Evolutionary conservation across 441 rosid species (phyloP).

Genomic region (Adansonia gregorii): DNA sequence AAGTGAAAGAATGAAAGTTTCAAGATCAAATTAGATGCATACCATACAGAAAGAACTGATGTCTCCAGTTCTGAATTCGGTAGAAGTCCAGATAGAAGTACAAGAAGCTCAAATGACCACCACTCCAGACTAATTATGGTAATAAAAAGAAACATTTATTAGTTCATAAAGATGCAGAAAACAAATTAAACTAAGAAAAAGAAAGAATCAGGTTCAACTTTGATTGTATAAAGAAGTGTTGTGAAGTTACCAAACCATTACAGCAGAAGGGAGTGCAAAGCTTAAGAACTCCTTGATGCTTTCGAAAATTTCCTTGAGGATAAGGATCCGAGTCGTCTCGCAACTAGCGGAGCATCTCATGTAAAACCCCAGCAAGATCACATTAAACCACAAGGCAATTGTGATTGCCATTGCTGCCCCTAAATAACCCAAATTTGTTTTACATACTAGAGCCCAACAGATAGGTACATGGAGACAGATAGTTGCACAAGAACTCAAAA

Average conservation of each 20-base stretch:
- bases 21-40: neutral
- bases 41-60: constrained; percentile 60
- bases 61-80: constrained; percentile 59
- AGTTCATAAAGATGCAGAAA: neutral
- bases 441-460: constrained; percentile 44
- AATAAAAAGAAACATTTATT: neutral
- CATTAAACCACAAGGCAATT: constrained; percentile 41
- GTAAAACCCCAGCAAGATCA: constrained; percentile 31
- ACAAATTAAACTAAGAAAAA: neutral
- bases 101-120: constrained; percentile 62
- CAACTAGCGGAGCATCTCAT: constrained; percentile 34
- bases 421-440: constrained; percentile 24
- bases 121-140: constrained; percentile 43
- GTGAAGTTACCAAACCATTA: constrained; percentile 41
- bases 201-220: neutral
- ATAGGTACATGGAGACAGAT: constrained; percentile 41
- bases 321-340: constrained; percentile 23
- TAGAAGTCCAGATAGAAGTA: constrained; percentile 55
- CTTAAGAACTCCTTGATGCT: constrained; percentile 36
- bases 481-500: constrained; percentile 30
- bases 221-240: neutral
- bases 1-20: neutral
- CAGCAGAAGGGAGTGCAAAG: constrained; percentile 43
- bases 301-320: constrained; percentile 21
- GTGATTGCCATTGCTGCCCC: constrained; percentile 41